Conservation (phyloP, 1,284 basidiomycete species). For the Tilletia setariae region DNA sequence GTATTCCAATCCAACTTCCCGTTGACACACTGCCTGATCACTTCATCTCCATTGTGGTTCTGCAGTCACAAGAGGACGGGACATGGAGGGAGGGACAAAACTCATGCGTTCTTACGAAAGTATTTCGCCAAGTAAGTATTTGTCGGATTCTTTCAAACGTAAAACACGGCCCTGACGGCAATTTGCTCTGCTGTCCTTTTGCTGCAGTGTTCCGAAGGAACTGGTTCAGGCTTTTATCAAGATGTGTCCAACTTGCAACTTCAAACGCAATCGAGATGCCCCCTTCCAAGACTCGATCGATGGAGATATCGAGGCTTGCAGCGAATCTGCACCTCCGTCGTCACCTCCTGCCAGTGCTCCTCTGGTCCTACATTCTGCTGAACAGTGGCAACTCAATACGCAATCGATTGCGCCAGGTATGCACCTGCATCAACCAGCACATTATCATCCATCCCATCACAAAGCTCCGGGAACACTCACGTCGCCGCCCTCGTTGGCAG, state of each 20-base stretch:
- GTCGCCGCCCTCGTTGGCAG: conserved; percentile 5
- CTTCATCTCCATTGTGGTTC: neutral
- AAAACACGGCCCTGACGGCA: neutral
- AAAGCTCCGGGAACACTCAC: conserved; percentile 1
- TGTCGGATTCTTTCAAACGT: neutral
- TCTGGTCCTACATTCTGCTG: conserved; percentile 9
- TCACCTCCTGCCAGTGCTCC: conserved; percentile 1
- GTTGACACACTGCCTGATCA: neutral
- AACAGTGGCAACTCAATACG: conserved; percentile 5
- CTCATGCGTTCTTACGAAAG: conserved; percentile 16
- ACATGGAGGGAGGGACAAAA: conserved; percentile 21
- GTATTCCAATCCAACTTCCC: neutral
- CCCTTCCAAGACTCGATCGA: conserved; percentile 12
- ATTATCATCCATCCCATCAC: conserved; percentile 1
- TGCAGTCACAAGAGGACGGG: conserved; percentile 16
- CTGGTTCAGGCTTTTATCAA: conserved; percentile 20
- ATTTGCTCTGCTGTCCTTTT: neutral
- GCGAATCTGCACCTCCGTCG: conserved; percentile 4
- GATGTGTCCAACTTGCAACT: conserved; percentile 19
- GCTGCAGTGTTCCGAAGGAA: conserved; percentile 20
- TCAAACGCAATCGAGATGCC: conserved; percentile 11
- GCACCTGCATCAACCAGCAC: neutral
- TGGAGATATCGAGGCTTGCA: conserved; percentile 9
- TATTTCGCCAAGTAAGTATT: conserved; percentile 20
- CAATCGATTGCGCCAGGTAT: conserved; percentile 4